phyloP scores from a whole-genome alignment of 2,329 filamentous ascomycete species.

The Phoma sp. region DNA sequence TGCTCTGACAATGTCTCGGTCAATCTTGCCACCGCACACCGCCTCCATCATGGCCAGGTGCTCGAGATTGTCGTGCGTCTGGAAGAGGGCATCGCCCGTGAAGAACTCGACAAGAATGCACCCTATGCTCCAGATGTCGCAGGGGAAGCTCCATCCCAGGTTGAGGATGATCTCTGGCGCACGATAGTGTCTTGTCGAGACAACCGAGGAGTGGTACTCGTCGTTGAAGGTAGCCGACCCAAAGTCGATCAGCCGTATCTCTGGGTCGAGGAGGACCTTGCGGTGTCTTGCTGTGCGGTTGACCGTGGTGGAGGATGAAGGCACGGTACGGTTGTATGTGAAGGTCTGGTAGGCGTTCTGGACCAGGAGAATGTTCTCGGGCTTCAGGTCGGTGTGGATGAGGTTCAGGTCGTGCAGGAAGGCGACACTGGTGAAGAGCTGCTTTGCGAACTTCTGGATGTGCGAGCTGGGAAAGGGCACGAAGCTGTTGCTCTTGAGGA shows the following conservation, averaged over 20 bases:
- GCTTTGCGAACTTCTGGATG: slow-evolving; percentile 94
- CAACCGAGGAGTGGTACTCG: slow-evolving; percentile 72
- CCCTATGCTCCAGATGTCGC: slow-evolving; percentile 73
- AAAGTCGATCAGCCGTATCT: slow-evolving; percentile 72
- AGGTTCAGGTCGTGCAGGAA: slow-evolving; percentile 97
- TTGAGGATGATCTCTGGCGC: slow-evolving; percentile 73
- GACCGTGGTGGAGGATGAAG: slow-evolving; percentile 66
- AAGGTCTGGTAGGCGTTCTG: slow-evolving; percentile 71
- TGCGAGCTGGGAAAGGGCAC: slow-evolving; percentile 98
- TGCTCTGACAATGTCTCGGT: slow-evolving; percentile 60
- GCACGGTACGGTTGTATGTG: slow-evolving; percentile 71
- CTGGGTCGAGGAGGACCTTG: slow-evolving; percentile 68
- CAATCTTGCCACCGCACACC: slow-evolving; percentile 63
- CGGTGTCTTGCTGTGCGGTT: slow-evolving; percentile 65
- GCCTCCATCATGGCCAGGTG: slow-evolving; percentile 74
- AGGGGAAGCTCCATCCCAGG: slow-evolving; percentile 71
- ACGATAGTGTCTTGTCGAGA: slow-evolving; percentile 70
- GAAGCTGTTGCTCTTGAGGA: slow-evolving; percentile 92
- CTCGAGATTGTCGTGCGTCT: slow-evolving; percentile 72
- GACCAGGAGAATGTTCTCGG: slow-evolving; percentile 71
- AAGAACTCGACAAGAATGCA: slow-evolving; percentile 73
- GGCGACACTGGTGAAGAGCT: slow-evolving; percentile 96
- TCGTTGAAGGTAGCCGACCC: slow-evolving; percentile 72
- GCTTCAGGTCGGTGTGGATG: slow-evolving; percentile 84
- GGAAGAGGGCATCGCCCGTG: slow-evolving; percentile 71